Base-by-base conservation (phyloP, 495 filamentous ascomycete species). In the Trichoderma asperelloides region DNA sequence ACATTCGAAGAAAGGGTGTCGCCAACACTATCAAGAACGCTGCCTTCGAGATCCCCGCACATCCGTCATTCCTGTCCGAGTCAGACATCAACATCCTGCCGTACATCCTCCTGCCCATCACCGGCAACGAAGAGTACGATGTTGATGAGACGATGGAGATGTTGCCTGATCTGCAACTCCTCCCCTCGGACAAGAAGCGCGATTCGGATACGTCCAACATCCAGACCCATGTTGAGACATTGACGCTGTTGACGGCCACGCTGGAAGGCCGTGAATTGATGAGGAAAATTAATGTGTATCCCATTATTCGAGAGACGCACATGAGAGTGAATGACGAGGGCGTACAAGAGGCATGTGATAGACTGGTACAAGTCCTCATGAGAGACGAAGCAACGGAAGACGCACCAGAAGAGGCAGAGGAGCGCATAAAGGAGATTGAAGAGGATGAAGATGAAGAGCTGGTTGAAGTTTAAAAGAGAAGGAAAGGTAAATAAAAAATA, bases 11-110 rank as follows among this genome's bases (percentile, higher is more conserved):
- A 67, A 92, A 90, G 70, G 95, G 95, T 11, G 91, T 96, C 37
- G 93, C 96, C n/a, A 90, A 87, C 33, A 90, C 90, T 18, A 91
- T 98, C 71, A 97, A 97, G 77, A 97, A 96, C 73, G 87, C 88
- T 41, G 85, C 88, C n/a, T 84, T 84, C 68, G 87, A 93, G 68
- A 73, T 95, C 12, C 74, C 85, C 40, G 85, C 88, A 0, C 93
- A 97, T 71, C 78, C 84, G 0, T 78, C 80, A 23, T 88, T 96
- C 21, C 78, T 96, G 40, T 75, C 78, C 12, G 88, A 90, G 67
- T 82, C 87, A 40, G 86, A 86, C 12, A 85, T 91, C 62, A 90
- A 95, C 71, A 81, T 97, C 30, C 78, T 98, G 7, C 92, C 94
- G 0, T 97, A 97, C 74, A 78, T 98, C 43, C 77, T 98, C 25